Conservation (phyloP, 257 asterid species). For the Nemophila menziesii region DNA sequence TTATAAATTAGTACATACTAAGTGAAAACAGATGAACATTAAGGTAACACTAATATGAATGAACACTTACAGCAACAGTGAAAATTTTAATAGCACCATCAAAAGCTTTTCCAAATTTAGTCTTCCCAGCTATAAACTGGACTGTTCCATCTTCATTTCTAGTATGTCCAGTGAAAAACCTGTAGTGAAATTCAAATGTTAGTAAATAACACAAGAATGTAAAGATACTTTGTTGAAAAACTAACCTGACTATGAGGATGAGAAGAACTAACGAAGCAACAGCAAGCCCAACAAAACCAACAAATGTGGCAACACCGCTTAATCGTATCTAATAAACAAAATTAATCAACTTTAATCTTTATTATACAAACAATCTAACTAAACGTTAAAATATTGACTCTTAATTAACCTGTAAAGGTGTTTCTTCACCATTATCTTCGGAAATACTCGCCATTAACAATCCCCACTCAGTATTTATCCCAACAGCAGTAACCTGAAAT, state of each 20-base stretch:
- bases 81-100: constrained; percentile 72
- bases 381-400: background rate
- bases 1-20: background rate
- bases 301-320: constrained; percentile 93
- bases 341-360: background rate
- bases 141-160: constrained; percentile 37
- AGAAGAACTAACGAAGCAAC: constrained; percentile 65
- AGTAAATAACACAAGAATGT: constrained; percentile 2
- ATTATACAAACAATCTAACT: background rate
- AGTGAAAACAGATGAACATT: background rate
- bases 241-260: constrained; percentile 64
- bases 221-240: constrained; percentile 1
- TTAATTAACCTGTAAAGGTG: constrained; percentile 73
- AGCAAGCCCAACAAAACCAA: constrained; percentile 74
- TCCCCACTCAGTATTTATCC: constrained; percentile 97
- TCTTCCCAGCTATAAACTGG: constrained; percentile 57
- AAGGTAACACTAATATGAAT: background rate
- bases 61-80: constrained; percentile 78
- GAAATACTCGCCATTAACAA: constrained; percentile 95
- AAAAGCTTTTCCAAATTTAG: constrained; percentile 51
- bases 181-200: constrained; percentile 19
- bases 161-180: constrained; percentile 77
- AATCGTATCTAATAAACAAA: constrained; percentile 55
- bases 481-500: constrained; percentile 77
- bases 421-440: constrained; percentile 97